A percentile compares a stretch with the other conserved stretches of the same genome.
phyloP scores from a whole-genome alignment of 768 basidiomycete genomes.

The Aureoboletus auriporus region DNA sequence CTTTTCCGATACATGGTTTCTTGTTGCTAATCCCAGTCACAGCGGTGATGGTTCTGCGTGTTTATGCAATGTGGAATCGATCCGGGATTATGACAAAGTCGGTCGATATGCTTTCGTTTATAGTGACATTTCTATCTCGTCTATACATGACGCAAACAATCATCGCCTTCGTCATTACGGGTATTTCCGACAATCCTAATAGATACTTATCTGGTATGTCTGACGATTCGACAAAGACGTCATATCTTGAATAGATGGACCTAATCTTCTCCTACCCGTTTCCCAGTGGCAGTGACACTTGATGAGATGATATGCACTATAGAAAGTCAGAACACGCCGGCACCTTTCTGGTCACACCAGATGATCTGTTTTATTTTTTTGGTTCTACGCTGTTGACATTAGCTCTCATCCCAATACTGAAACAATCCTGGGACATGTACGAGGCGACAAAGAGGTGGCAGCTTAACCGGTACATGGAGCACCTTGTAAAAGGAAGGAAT shows the following conservation, averaged over 20 bases:
- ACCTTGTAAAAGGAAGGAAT: background rate
- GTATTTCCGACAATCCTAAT: background rate
- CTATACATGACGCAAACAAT: background rate
- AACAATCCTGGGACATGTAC: background rate
- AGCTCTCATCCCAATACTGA: background rate
- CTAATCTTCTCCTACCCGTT: too few relatives aligned
- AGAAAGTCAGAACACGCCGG: too few relatives aligned
- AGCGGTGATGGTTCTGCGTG: constrained; percentile 2
- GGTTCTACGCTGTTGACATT: background rate
- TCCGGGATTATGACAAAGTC: background rate
- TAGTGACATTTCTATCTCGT: too few relatives aligned
- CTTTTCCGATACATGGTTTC: background rate
- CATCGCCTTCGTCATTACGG: background rate
- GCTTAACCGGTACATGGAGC: background rate
- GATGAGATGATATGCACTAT: too few relatives aligned
- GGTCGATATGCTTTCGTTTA: too few relatives aligned
- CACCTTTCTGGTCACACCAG: background rate
- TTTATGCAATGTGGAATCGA: background rate
- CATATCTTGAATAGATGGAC: too few relatives aligned
- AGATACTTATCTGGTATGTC: background rate
- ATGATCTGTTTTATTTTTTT: background rate
- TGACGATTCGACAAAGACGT: background rate
- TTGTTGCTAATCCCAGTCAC: background rate
- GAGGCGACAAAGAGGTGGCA: background rate
- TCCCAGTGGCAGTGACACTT: too few relatives aligned